phyloP scores from a whole-genome alignment of 176 grass and related monocot species.

The Bothriochloa decipiens region DNA sequence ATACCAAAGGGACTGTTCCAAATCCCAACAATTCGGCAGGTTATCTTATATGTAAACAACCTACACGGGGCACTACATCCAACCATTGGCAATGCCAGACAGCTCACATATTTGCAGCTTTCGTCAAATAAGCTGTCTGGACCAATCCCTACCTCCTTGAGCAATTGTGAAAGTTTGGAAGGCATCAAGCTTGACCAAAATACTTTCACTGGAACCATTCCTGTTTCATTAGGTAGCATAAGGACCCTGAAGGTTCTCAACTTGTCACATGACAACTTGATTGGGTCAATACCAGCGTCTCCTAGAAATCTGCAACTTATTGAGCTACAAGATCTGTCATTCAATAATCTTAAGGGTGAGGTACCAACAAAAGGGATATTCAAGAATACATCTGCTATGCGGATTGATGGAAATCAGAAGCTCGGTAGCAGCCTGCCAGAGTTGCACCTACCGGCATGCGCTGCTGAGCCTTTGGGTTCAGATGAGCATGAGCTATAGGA shows the following conservation, averaged over 20 bases:
- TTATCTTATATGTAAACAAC: conserved; percentile 26
- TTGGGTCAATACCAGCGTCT: no score
- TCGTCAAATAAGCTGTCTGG: conserved; percentile 36
- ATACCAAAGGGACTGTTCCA: conserved; percentile 29
- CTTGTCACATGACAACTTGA: neutral
- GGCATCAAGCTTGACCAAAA: neutral
- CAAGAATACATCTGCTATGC: no score
- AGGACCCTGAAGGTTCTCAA: neutral
- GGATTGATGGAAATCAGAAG: no score
- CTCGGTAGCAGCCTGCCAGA: no score
- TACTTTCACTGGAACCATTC: neutral
- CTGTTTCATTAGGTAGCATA: neutral
- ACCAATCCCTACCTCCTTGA: conserved; percentile 11
- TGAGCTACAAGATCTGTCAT: no score
- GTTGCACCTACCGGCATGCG: no score
- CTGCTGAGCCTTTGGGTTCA: no score
- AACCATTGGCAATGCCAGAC: conserved; percentile 28
- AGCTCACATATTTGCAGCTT: conserved; percentile 29
- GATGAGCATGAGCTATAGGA: no score
- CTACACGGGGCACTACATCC: neutral
- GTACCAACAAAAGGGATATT: no score
- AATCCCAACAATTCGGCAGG: conserved; percentile 25
- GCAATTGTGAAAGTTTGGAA: conserved; percentile 33
- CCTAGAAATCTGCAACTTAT: no score
- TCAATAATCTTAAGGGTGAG: no score